Evolutionary conservation across 305 asterid genomes (phyloP), one percentile per base, ranked within the genome.

Genomic region (Fraxinus dipetala): DNA sequence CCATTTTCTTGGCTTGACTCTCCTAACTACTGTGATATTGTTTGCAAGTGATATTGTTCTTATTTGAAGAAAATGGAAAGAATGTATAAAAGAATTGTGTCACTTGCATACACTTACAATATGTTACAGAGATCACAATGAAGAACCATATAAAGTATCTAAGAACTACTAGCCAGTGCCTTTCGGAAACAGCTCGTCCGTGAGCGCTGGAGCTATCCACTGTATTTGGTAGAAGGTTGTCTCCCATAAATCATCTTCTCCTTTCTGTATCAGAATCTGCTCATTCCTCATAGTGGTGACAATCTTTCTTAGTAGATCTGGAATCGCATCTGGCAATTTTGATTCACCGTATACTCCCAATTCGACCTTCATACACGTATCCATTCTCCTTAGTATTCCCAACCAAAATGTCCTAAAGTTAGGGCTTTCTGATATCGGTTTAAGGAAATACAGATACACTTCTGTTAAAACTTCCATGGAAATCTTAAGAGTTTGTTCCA

Each of bases 161-260:
- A 72, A 32, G 28, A 72, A 72, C 76, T 32, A 67, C 76, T 72
- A 22, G 38, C 76, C 28, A 72, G 43, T 72, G 76, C 88, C 91
- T 83, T 94, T 92, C 24, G 96, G 96, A 82, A 95, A 93, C 76
- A 95, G 65, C 78, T 95, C 98, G 54, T 93, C 96, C 1, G 93
- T 91, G 56, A 94, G 90, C 2, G 91, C 85, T 0, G 99, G 99
- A 85, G 94, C 94, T 36, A 94, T 94, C 97, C 98, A 94, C 82
- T 95, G 69, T 59, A 93, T 93, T 89, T 95, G 98, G 83, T 90
- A 88, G 74, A 84, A 90, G 4, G 98, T 93, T 26, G 91, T 90
- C 70, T 95, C 98, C 98, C 96, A 95, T 81, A 95, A 45, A 81
- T 93, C 96, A 83, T 93, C 95, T 28, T 91, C 97, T 40, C 87